Evolutionary conservation across 2,329 filamentous ascomycete genomes (phyloP).

Genomic region (Fusarium musae): DNA sequence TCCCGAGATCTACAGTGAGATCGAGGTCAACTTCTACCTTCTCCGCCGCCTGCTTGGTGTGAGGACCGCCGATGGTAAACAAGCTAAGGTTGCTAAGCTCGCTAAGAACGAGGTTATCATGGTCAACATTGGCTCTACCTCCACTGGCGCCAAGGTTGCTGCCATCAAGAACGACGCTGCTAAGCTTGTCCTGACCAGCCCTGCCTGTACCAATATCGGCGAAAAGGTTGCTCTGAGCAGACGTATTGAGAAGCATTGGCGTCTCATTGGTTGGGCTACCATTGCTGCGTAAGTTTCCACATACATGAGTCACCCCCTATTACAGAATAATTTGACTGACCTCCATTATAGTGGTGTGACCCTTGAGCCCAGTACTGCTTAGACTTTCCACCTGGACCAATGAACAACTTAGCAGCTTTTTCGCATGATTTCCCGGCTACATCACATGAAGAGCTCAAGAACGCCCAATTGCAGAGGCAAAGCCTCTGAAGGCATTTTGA

Average conservation of each 20-base stretch:
- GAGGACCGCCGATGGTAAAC: slow-evolving; percentile 97
- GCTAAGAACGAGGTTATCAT: slow-evolving; percentile 99
- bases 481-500: slow-evolving; percentile 41
- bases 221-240: slow-evolving; percentile 97
- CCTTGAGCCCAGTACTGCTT: slow-evolving; percentile 61
- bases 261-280: slow-evolving; percentile 90
- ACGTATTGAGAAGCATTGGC: slow-evolving; percentile 99
- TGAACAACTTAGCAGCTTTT: slow-evolving; percentile 30
- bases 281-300: slow-evolving; percentile 72
- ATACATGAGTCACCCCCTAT: neutral
- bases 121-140: slow-evolving; percentile 99
- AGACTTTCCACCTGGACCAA: slow-evolving; percentile 40
- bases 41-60: slow-evolving; percentile 94
- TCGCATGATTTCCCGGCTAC: slow-evolving; percentile 39
- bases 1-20: slow-evolving; percentile 96
- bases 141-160: slow-evolving; percentile 95
- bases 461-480: slow-evolving; percentile 35
- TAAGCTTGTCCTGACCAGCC: slow-evolving; percentile 91
- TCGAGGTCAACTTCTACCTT: slow-evolving; percentile 99
- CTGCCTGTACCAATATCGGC: slow-evolving; percentile 95
- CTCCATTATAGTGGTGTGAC: slow-evolving; percentile 61
- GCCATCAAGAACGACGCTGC: slow-evolving; percentile 98
- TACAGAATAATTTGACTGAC: slow-evolving; percentile 16
- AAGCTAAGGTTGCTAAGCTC: slow-evolving; percentile 98
- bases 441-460: slow-evolving; percentile 32